Percentiles rank a stretch among this genome's conserved stretches.
Conservation (phyloP, 2,329 filamentous ascomycete species). For the Neofusicoccum sp. region DNA sequence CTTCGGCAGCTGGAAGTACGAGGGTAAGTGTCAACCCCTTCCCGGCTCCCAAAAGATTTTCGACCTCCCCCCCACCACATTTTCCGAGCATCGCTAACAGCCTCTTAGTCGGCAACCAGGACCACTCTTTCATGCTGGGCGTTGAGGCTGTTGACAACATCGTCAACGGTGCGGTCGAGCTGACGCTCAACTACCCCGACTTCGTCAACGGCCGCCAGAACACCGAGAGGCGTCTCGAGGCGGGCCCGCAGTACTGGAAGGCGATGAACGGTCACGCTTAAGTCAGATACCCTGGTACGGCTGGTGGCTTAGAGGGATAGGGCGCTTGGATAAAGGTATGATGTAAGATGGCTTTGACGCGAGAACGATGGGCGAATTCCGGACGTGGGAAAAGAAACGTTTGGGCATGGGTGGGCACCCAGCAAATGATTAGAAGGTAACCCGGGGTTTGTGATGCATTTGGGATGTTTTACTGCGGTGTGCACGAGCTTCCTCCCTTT, state of each 20-base stretch:
- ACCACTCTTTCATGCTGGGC: constrained; percentile 96
- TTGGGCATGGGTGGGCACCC: constrained; percentile 12
- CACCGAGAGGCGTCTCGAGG: constrained; percentile 63
- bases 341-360: constrained; percentile 4
- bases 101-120: constrained; percentile 73
- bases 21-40: constrained; percentile 49
- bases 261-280: constrained; percentile 12
- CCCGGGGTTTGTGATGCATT: constrained; percentile 18
- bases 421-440: constrained; percentile 16
- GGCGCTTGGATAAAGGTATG: constrained; percentile 1
- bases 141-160: constrained; percentile 92
- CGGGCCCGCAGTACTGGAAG: constrained; percentile 61
- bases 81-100: background rate
- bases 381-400: constrained; percentile 15
- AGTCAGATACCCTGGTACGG: constrained; percentile 17
- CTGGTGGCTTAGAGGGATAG: background rate
- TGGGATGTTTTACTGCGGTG: constrained; percentile 12
- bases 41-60: background rate
- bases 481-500: constrained; percentile 17
- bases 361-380: constrained; percentile 13
- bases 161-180: constrained; percentile 83
- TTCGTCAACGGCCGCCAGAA: constrained; percentile 84
- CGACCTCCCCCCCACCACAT: too few species aligned
- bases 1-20: constrained; percentile 98
- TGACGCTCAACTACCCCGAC: constrained; percentile 95